A percentile compares a stretch with the other conserved stretches of the same genome.
Conservation (phyloP, 805 yeast genomes). For the Sugiyamaella boreocaroliniensis region DNA sequence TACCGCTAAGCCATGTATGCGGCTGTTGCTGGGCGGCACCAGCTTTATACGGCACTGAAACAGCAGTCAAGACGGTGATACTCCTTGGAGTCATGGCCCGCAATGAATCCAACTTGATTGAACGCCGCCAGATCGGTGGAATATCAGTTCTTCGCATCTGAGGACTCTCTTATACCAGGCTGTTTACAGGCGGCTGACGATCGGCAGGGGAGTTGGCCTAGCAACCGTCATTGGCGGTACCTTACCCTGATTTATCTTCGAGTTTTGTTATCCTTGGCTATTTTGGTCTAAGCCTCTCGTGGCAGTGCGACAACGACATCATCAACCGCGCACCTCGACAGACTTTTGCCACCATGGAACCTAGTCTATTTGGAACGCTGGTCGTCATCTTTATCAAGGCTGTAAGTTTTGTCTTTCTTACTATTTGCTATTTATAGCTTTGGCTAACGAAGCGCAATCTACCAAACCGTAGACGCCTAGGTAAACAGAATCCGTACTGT, state of each 20-base stretch:
- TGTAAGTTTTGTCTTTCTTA: slow-evolving; percentile 11
- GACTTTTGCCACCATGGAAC: background rate
- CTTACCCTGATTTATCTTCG: background rate
- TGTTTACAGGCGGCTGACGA: background rate
- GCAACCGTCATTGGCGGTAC: background rate
- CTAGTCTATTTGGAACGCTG: slow-evolving; percentile 41
- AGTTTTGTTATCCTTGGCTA: background rate
- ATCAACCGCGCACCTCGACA: no score
- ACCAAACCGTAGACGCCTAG: slow-evolving; percentile 78
- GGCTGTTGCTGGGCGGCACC: no score
- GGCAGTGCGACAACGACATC: background rate
- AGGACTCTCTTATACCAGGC: background rate
- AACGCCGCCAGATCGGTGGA: no score
- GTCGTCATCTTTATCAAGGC: slow-evolving; percentile 54
- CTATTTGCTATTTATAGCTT: background rate
- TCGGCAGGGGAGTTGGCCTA: background rate
- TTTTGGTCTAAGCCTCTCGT: background rate
- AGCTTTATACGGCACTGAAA: no score
- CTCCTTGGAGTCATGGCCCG: no score
- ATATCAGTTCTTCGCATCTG: no score
- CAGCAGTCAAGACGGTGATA: no score
- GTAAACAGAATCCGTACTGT: slow-evolving; percentile 91
- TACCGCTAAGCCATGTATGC: no score
- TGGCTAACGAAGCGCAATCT: slow-evolving; percentile 47
- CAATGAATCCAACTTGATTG: no score